phyloP scores from a whole-genome alignment of 306 rosid genomes.

The Medicago lupulina region DNA sequence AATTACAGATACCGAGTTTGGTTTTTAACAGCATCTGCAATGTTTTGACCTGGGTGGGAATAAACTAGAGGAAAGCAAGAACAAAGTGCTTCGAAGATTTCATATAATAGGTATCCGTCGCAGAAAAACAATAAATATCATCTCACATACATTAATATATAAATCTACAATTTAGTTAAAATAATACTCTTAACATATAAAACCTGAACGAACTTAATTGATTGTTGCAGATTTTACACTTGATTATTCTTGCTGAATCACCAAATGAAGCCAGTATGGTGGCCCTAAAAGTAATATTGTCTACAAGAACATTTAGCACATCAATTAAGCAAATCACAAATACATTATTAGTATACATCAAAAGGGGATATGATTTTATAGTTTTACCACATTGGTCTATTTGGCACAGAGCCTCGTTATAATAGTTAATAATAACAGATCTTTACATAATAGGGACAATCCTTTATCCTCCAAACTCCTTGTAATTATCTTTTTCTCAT shows the following conservation, averaged over 20 bases:
- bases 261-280: constrained; percentile 11
- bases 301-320: constrained; percentile 34
- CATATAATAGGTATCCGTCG: background rate
- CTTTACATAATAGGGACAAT: constrained; percentile 10
- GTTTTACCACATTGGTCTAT: constrained; percentile 32
- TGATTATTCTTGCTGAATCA: constrained; percentile 27
- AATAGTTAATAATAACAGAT: constrained; percentile 23
- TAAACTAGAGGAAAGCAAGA: constrained; percentile 14
- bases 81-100: constrained; percentile 25
- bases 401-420: constrained; percentile 9
- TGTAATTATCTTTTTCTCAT: constrained; percentile 20
- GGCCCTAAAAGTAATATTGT: constrained; percentile 3
- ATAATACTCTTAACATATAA: constrained; percentile 20
- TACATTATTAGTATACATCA: constrained; percentile 1
- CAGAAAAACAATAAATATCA: constrained; percentile 31
- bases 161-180: constrained; percentile 28
- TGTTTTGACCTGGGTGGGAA: constrained; percentile 5
- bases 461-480: constrained; percentile 28
- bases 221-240: constrained; percentile 17
- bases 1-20: background rate
- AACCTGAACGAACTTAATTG: constrained; percentile 22
- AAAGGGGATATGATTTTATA: constrained; percentile 11
- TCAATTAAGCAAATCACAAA: constrained; percentile 13
- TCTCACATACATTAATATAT: constrained; percentile 1
- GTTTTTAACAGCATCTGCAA: background rate